Evolutionary conservation across 306 rosid species (phyloP).

Genomic region (Urtica urens): DNA sequence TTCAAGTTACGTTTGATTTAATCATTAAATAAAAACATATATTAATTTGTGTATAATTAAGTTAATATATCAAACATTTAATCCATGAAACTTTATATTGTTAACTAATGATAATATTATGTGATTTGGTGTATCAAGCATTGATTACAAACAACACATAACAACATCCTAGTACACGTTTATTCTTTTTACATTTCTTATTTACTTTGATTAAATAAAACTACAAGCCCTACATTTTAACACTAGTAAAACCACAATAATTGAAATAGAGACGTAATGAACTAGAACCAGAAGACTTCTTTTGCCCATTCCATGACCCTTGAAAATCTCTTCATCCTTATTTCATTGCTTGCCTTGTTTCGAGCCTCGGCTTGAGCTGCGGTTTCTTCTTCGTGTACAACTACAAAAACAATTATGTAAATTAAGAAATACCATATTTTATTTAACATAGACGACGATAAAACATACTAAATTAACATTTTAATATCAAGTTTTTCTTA

Average conservation of each 20-base stretch:
- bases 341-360: slow-evolving; percentile 37
- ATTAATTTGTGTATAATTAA: no score
- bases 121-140: not conserved
- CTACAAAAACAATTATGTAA: slow-evolving; percentile 30
- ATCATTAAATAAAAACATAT: no score
- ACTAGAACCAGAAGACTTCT: slow-evolving; percentile 11
- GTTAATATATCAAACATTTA: no score
- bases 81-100: not conserved
- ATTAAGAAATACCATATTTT: no score
- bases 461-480: no score
- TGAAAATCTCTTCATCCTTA: slow-evolving; percentile 32
- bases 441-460: no score
- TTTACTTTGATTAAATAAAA: not conserved
- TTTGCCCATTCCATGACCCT: slow-evolving; percentile 42
- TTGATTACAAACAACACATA: not conserved
- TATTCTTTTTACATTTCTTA: not conserved
- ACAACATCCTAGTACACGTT: not conserved
- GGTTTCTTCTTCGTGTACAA: slow-evolving; percentile 38
- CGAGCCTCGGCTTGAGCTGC: slow-evolving; percentile 64
- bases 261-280: not conserved
- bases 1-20: not conserved
- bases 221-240: not conserved
- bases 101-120: not conserved
- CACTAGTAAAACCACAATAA: not conserved
- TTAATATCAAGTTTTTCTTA: no score